These are phyloP conservation scores for Suhomyces choctaworum DNA, from an alignment of 1,139 yeast species.

Conservation along the genomic window DNA sequence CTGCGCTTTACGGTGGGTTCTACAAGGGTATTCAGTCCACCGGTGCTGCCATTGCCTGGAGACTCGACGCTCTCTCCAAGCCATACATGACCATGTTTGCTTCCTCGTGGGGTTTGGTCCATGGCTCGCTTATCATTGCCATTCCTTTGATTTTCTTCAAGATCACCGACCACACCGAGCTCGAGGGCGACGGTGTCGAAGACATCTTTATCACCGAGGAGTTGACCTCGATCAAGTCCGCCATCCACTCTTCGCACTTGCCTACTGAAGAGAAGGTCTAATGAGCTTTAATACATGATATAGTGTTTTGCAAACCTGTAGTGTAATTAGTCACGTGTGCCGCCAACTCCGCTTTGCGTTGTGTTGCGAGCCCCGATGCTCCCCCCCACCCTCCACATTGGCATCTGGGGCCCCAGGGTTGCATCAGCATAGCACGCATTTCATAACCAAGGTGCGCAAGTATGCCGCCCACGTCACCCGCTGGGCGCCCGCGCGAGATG, in stretches of 20 bases:
- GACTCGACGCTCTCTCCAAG: conserved; percentile 48
- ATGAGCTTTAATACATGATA: conserved; percentile 2
- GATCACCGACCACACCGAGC: conserved; percentile 47
- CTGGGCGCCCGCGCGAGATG: no score
- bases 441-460: not conserved
- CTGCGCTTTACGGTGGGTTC: conserved; percentile 60
- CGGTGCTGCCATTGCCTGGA: conserved; percentile 64
- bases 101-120: conserved; percentile 57
- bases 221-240: conserved; percentile 21
- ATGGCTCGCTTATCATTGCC: conserved; percentile 43
- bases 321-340: no score
- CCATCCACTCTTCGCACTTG: conserved; percentile 1
- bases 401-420: not conserved
- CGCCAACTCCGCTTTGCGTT: no score
- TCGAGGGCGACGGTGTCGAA: conserved; percentile 35
- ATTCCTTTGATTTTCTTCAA: conserved; percentile 37
- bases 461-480: no score
- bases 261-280: conserved; percentile 8
- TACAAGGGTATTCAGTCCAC: conserved; percentile 66
- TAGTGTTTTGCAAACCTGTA: no score
- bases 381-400: conserved; percentile 1
- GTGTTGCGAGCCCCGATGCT: no score
- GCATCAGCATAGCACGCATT: conserved; percentile 1
- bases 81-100: conserved; percentile 51
- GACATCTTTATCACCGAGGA: conserved; percentile 26